Evolutionary conservation across 306 rosid species (phyloP), one percentile per base, ranked within the genome.

Genomic region (Vigna radiata): DNA sequence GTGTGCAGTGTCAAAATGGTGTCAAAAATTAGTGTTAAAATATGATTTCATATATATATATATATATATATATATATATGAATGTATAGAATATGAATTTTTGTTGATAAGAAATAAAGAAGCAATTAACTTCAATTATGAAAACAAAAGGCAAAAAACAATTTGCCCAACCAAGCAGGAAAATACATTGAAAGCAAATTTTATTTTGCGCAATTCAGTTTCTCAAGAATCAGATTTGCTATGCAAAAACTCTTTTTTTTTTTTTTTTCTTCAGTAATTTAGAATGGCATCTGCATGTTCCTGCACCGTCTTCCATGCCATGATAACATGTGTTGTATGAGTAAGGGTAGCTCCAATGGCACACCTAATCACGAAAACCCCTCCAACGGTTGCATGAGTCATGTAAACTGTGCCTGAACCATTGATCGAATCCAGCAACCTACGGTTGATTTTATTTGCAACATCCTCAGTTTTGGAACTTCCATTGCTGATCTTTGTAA

Each of bases 321-420:
- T 63, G 8, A 69, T 1, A 7, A 87, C 76, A 41, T 86, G 88
- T 0, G 3, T 15, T 7, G 88, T 86, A 47, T 86, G 79, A 0
- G 87, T 79, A 9, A 90, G 47, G 4, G 89, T 80, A 4, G 85
- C 84, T 11, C 94, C 94, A 15, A 87, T 68, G 0, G 91, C 90
- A 54, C 82, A 87, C 14, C 94, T 50, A 16, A 86, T 63, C 65
- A 76, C 70, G 8, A 62, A 84, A 25, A 74, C 21, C 0, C 85
- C 87, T 19, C 43, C 90, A 31, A 86, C 85, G 7, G 49, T 39
- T 0, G 89, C 67, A 79, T 82, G 88, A 52, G 90, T 84, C 90
- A 89, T 89, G 85, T 44, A 89, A 2, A 78, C 77, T 2, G 12
- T 5, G 1, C 91, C 94, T 0, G 86, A 79, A 19, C 61, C 75